phyloP scores from a whole-genome alignment of 176 grass and related monocot genomes.

The Ampelocalamus luodianensis region DNA sequence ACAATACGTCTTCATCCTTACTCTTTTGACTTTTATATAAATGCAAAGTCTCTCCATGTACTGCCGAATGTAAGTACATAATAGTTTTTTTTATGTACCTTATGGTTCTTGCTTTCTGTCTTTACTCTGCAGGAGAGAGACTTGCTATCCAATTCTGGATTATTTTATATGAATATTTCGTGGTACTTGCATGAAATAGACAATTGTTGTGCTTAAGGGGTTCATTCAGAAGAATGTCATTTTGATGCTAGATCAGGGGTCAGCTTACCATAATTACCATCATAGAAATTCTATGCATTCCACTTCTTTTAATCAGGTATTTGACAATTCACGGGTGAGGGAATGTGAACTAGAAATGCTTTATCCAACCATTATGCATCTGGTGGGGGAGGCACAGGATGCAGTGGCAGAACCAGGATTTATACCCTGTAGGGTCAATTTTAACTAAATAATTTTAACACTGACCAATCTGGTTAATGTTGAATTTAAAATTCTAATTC shows the following conservation, averaged over 20 bases:
- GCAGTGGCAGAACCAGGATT: not conserved
- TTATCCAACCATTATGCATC: not conserved
- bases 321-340: not conserved
- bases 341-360: conserved; percentile 17
- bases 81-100: not conserved
- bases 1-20: not conserved
- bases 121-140: not conserved
- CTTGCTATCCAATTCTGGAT: too few species aligned
- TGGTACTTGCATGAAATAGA: not conserved
- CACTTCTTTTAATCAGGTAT: not conserved
- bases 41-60: not conserved
- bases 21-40: not conserved
- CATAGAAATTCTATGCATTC: not conserved
- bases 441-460: not conserved
- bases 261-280: not conserved
- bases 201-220: not conserved
- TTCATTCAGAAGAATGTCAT: not conserved
- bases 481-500: not conserved
- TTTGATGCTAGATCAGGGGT: not conserved
- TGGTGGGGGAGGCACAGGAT: not conserved
- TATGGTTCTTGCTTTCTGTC: not conserved
- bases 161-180: too few species aligned
- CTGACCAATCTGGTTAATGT: too few species aligned
- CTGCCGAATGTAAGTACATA: not conserved
- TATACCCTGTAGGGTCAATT: not conserved